phyloP scores from a whole-genome alignment of 306 rosid species.

The Geum urbanum region DNA sequence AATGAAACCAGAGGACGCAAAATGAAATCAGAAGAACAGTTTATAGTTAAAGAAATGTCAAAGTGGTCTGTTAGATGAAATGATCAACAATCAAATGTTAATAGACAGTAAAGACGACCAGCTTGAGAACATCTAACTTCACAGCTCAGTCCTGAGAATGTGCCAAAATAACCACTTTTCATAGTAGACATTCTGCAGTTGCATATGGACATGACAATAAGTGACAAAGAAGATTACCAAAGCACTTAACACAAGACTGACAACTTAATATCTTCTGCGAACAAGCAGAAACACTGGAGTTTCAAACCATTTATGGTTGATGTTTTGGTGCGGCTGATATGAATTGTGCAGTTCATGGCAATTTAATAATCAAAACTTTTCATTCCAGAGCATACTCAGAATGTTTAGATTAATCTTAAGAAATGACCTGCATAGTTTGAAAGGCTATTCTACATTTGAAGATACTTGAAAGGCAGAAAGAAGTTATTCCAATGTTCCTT shows the following conservation, averaged over 20 bases:
- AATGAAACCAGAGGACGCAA: constrained; percentile 1
- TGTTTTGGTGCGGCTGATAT: neutral
- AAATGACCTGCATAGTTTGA: neutral
- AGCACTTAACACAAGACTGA: neutral
- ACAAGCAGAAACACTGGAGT: neutral
- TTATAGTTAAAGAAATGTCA: neutral
- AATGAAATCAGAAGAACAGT: neutral
- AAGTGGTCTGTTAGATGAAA: neutral
- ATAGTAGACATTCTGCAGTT: neutral
- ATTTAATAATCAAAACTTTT: too few relatives aligned
- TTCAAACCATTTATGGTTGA: neutral
- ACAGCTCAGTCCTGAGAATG: neutral
- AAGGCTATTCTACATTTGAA: too few relatives aligned
- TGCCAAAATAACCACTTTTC: neutral
- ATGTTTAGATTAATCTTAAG: neutral
- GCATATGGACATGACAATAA: neutral
- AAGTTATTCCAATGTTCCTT: too few relatives aligned
- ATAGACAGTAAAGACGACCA: neutral
- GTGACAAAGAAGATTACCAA: neutral
- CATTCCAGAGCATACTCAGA: neutral
- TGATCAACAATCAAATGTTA: neutral
- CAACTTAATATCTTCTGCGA: neutral
- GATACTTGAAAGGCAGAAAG: too few relatives aligned
- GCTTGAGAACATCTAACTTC: neutral
- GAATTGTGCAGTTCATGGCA: too few relatives aligned